Conservation (phyloP, 805 yeast genomes). For the Pichia cabralensis region DNA sequence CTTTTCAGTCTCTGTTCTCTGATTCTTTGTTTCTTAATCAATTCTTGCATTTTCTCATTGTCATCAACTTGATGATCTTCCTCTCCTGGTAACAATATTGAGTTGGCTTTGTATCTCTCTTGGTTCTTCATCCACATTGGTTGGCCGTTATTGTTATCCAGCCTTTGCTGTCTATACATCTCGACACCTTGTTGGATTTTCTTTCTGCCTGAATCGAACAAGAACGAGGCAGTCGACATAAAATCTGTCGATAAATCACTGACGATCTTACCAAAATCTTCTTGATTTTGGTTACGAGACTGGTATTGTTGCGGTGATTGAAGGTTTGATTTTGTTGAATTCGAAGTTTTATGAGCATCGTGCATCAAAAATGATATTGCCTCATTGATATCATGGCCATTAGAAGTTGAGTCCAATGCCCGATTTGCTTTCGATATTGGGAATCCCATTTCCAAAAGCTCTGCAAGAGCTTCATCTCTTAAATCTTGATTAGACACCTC, state of each 20-base stretch:
- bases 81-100: constrained; percentile 23
- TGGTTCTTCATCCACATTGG: constrained; percentile 76
- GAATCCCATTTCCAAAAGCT: constrained; percentile 74
- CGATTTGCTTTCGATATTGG: constrained; percentile 45
- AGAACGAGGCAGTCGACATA: constrained; percentile 47
- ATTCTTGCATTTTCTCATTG: constrained; percentile 31
- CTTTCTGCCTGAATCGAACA: constrained; percentile 49
- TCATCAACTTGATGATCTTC: constrained; percentile 40
- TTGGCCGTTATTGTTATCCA: constrained; percentile 23
- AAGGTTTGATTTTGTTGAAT: constrained; percentile 12
- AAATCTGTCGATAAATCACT: constrained; percentile 47
- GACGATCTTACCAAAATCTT: constrained; percentile 32
- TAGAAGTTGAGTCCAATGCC: constrained; percentile 43
- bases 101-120: constrained; percentile 35
- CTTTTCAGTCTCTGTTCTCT: constrained; percentile 2
- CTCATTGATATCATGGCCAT: constrained; percentile 48
- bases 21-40: constrained; percentile 14
- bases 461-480: constrained; percentile 49
- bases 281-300: constrained; percentile 9
- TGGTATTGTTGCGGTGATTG: not conserved
- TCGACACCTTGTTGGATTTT: constrained; percentile 55
- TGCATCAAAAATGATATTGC: constrained; percentile 63
- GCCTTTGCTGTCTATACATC: constrained; percentile 35
- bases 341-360: constrained; percentile 33
- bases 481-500: too few relatives aligned